Percentiles rank a stretch among this genome's conserved stretches.
Conservation (phyloP, 2,329 filamentous ascomycete genomes). For the Graphiopsis chlorocephala region DNA sequence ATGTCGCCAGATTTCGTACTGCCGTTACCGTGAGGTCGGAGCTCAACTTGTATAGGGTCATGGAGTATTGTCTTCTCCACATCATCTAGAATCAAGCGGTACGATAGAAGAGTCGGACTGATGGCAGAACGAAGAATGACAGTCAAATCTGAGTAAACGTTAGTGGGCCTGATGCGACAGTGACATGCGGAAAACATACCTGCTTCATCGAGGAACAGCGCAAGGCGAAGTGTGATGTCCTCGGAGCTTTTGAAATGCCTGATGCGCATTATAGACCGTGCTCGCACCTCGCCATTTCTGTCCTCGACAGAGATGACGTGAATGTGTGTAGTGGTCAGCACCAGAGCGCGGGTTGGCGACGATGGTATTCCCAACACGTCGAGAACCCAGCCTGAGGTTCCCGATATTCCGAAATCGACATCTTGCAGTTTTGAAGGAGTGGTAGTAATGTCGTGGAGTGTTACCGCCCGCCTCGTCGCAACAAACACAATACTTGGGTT, state of each 20-base stretch:
- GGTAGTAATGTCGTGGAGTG: slow-evolving; percentile 35
- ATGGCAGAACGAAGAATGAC: slow-evolving; percentile 1
- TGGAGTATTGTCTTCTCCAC: neutral
- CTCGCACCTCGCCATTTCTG: slow-evolving; percentile 28
- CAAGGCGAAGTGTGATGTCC: slow-evolving; percentile 50
- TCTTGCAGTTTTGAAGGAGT: slow-evolving; percentile 25
- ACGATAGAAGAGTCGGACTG: neutral
- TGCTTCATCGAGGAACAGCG: slow-evolving; percentile 29
- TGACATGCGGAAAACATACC: slow-evolving; percentile 33
- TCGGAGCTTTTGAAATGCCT: slow-evolving; percentile 54
- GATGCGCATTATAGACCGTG: slow-evolving; percentile 46
- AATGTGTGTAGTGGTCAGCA: slow-evolving; percentile 57
- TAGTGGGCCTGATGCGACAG: neutral
- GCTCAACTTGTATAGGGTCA: neutral
- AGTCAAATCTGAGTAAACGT: neutral
- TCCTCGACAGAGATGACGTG: slow-evolving; percentile 16
- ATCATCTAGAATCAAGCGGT: neutral
- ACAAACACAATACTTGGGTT: slow-evolving; percentile 51
- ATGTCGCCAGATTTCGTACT: slow-evolving; percentile 27
- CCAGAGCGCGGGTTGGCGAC: slow-evolving; percentile 51
- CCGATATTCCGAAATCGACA: slow-evolving; percentile 28
- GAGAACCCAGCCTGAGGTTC: slow-evolving; percentile 52
- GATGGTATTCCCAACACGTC: slow-evolving; percentile 52
- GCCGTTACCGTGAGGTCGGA: neutral
- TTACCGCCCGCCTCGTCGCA: slow-evolving; percentile 46